Conservation (phyloP, 139 green algal species). For the Yamagishiella unicocca region DNA sequence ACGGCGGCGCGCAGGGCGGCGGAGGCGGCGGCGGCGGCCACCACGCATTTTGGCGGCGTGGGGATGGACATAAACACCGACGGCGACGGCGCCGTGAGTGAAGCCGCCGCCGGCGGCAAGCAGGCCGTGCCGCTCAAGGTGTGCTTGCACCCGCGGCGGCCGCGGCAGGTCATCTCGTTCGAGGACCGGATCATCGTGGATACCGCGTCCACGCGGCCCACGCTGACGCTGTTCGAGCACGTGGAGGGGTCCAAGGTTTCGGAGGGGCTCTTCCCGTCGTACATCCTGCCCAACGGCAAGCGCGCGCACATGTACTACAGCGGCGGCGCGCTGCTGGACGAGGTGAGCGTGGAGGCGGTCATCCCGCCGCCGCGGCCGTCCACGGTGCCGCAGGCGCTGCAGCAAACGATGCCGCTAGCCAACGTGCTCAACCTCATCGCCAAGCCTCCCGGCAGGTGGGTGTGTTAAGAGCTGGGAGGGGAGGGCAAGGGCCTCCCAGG, state of each 20-base stretch:
- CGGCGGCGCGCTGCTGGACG: conserved; percentile 72
- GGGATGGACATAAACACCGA: conserved; percentile 4
- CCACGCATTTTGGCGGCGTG: neutral
- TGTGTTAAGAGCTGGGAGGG: neutral
- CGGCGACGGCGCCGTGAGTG: neutral
- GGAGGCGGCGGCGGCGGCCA: neutral
- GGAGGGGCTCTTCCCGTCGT: conserved; percentile 73
- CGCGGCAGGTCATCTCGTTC: conserved; percentile 76
- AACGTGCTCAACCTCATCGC: conserved; percentile 75
- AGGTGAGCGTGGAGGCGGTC: conserved; percentile 66
- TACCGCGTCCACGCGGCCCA: conserved; percentile 54
- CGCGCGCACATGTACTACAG: conserved; percentile 82
- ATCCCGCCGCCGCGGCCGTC: conserved; percentile 67
- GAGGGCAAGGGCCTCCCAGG: neutral
- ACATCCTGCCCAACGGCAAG: conserved; percentile 82
- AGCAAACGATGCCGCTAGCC: conserved; percentile 83
- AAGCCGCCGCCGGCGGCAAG: neutral
- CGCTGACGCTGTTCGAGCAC: conserved; percentile 81
- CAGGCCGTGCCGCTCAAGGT: conserved; percentile 47
- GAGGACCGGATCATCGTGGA: conserved; percentile 63
- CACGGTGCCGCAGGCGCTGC: conserved; percentile 77
- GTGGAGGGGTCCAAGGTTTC: conserved; percentile 69
- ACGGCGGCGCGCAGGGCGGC: conserved; percentile 10
- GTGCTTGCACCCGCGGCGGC: conserved; percentile 68
- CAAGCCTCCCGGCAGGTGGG: conserved; percentile 69